phyloP scores from a whole-genome alignment of 2,329 filamentous ascomycete species.

The Alternaria novae-zelandiae region DNA sequence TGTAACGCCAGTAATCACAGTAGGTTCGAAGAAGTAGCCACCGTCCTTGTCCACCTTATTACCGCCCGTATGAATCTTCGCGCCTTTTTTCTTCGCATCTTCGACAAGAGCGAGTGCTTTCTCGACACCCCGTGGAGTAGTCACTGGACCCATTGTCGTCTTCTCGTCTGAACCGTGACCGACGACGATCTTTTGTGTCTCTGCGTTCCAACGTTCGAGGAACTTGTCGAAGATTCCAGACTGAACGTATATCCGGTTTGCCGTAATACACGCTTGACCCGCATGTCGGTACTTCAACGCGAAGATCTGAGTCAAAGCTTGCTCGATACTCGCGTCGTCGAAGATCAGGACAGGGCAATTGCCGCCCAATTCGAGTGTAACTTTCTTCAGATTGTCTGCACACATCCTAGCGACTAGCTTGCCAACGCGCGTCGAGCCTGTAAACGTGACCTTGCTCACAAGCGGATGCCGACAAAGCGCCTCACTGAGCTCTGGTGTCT shows the following conservation, averaged over 20 bases:
- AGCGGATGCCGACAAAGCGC: conserved; percentile 63
- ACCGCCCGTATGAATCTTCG: conserved; percentile 68
- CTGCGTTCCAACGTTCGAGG: conserved; percentile 59
- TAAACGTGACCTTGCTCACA: conserved; percentile 69
- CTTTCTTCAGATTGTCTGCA: conserved; percentile 66
- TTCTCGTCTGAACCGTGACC: conserved; percentile 66
- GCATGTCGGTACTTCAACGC: conserved; percentile 64
- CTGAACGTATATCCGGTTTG: conserved; percentile 71
- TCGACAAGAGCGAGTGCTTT: conserved; percentile 67
- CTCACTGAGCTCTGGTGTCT: conserved; percentile 61
- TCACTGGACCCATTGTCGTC: conserved; percentile 67
- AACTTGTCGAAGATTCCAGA: conserved; percentile 67
- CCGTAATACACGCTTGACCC: conserved; percentile 69
- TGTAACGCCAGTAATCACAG: conserved; percentile 66
- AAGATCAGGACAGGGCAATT: conserved; percentile 71
- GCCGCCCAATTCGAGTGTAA: conserved; percentile 68
- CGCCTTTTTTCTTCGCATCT: conserved; percentile 69
- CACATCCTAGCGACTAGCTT: conserved; percentile 68
- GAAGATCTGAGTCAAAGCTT: conserved; percentile 56
- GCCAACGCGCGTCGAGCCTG: conserved; percentile 63
- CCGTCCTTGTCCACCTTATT: conserved; percentile 54
- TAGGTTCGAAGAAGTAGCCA: conserved; percentile 75
- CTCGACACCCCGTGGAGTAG: conserved; percentile 61
- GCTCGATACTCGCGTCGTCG: conserved; percentile 67
- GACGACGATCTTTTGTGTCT: conserved; percentile 62